Conservation (phyloP, 257 asterid genomes). For the Plantago elongata region DNA sequence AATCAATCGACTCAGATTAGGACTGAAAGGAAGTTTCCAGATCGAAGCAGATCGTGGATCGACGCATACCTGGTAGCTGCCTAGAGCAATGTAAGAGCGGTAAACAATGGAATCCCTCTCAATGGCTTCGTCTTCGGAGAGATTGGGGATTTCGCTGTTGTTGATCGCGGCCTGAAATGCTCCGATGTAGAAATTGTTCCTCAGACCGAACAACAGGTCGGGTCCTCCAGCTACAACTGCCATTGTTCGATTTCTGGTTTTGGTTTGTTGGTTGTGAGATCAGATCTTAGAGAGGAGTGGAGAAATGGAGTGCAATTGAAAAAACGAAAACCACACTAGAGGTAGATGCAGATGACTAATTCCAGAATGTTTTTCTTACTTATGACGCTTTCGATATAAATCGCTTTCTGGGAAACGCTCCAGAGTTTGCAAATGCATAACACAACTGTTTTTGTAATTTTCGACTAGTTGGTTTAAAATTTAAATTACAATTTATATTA, state of each 20-base stretch:
- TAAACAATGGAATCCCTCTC: constrained; percentile 80
- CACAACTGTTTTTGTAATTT: too few species aligned
- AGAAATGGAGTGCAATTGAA: constrained; percentile 10
- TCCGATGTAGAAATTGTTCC: constrained; percentile 86
- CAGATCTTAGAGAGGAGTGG: constrained; percentile 23
- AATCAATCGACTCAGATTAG: not conserved
- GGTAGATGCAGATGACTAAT: constrained; percentile 14
- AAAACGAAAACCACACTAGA: constrained; percentile 9
- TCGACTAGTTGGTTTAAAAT: too few species aligned
- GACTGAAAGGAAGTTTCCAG: constrained; percentile 3
- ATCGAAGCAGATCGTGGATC: constrained; percentile 26
- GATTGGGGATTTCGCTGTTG: constrained; percentile 85
- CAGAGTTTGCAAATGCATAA: too few species aligned
- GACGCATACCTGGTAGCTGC: constrained; percentile 63
- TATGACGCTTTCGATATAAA: too few species aligned
- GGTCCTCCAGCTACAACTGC: constrained; percentile 66
- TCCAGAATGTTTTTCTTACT: too few species aligned
- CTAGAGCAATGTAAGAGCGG: constrained; percentile 89
- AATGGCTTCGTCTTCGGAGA: constrained; percentile 66
- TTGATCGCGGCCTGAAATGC: constrained; percentile 97
- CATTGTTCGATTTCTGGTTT: constrained; percentile 18
- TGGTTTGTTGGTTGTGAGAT: constrained; percentile 12
- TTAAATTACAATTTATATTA: too few species aligned
- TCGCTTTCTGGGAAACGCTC: too few species aligned
- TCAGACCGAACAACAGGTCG: constrained; percentile 75